Conservation (phyloP, 305 asterid species). For the Withania somnifera region DNA sequence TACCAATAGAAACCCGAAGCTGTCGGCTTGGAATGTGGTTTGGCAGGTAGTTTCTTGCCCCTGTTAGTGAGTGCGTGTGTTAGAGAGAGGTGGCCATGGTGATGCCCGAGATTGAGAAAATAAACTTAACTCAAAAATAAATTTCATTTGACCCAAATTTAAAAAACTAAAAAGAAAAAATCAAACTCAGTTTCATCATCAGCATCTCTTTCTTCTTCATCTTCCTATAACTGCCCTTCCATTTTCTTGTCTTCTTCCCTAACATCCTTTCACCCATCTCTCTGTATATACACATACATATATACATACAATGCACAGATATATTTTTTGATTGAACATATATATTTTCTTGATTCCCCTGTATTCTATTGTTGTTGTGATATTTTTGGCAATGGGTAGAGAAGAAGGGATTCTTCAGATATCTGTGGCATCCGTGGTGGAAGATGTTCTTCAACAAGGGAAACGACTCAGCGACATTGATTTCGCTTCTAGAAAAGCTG, state of each 20-base stretch:
- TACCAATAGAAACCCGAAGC: conserved; percentile 22
- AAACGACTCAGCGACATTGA: conserved; percentile 47
- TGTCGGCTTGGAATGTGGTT: conserved; percentile 39
- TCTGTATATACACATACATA: conserved; percentile 10
- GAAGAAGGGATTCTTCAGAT: conserved; percentile 47
- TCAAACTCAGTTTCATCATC: conserved; percentile 1
- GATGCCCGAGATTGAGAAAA: neutral
- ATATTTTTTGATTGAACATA: neutral
- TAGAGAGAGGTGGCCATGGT: conserved; percentile 3
- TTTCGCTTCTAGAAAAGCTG: conserved; percentile 65
- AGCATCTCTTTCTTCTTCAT: conserved; percentile 16
- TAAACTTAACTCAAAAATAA: neutral
- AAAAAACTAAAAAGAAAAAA: conserved; percentile 3
- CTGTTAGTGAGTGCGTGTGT: neutral
- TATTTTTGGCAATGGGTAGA: conserved; percentile 13
- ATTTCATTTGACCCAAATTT: neutral
- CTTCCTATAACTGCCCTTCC: conserved; percentile 29
- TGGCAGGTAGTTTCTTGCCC: conserved; percentile 10
- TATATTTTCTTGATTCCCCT: neutral
- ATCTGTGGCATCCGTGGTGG: conserved; percentile 53
- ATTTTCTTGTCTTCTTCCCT: conserved; percentile 12
- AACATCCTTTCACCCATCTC: conserved; percentile 12
- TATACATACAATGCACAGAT: neutral
- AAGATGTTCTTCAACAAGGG: conserved; percentile 61
- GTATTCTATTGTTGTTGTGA: neutral